Evolutionary conservation across 2,329 filamentous ascomycete genomes (phyloP).

Genomic region (Cryphonectria naterciae): DNA sequence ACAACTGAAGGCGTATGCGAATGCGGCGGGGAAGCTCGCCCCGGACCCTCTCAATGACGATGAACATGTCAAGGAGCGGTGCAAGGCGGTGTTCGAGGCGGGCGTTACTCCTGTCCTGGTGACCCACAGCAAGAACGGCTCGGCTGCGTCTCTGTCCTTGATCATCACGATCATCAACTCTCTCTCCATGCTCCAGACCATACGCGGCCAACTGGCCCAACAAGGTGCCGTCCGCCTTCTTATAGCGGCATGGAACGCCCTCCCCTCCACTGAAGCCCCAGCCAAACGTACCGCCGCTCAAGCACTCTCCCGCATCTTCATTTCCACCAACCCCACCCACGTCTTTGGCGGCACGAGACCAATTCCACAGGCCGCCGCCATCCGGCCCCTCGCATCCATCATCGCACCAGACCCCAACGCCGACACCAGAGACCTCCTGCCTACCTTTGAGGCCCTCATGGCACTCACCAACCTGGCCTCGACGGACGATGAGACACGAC

Average conservation of each 20-base stretch:
- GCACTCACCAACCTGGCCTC: slow-evolving; percentile 94
- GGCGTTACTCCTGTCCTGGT: slow-evolving; percentile 79
- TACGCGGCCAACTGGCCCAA: slow-evolving; percentile 82
- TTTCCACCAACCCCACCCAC: slow-evolving; percentile 81
- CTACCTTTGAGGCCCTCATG: slow-evolving; percentile 87
- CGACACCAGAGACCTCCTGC: slow-evolving; percentile 76
- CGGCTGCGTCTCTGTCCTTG: slow-evolving; percentile 70
- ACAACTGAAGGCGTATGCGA: slow-evolving; percentile 92
- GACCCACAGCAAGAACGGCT: slow-evolving; percentile 73
- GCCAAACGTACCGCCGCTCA: slow-evolving; percentile 70
- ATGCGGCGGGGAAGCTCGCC: slow-evolving; percentile 71
- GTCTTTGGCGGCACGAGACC: slow-evolving; percentile 81
- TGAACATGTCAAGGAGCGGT: slow-evolving; percentile 74
- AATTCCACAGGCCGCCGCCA: slow-evolving; percentile 75
- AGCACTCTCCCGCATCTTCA: slow-evolving; percentile 81
- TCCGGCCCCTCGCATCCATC: slow-evolving; percentile 78
- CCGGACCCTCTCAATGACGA: slow-evolving; percentile 76
- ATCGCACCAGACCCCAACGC: slow-evolving; percentile 66
- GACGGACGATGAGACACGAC: slow-evolving; percentile 67
- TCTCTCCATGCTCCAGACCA: slow-evolving; percentile 72
- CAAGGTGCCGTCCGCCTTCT: slow-evolving; percentile 91
- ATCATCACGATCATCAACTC: slow-evolving; percentile 78
- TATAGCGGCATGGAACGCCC: slow-evolving; percentile 68
- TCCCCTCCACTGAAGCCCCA: slow-evolving; percentile 55
- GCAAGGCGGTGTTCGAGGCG: slow-evolving; percentile 76